phyloP scores from a whole-genome alignment of 805 yeast genomes.

The Pichia thaimueangensis region DNA sequence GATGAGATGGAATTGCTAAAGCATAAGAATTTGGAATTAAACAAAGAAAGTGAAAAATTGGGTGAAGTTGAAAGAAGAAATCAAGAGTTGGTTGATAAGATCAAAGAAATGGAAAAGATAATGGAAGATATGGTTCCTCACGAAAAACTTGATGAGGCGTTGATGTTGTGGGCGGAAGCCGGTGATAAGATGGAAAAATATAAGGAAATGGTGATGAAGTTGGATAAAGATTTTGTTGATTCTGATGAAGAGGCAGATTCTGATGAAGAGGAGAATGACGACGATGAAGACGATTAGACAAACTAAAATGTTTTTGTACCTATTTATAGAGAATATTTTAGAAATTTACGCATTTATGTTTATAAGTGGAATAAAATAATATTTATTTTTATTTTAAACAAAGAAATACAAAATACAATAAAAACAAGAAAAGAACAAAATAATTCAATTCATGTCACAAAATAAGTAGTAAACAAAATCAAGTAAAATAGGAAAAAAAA shows the following conservation, averaged over 20 bases:
- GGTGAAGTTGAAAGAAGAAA: background rate
- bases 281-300: slow-evolving; percentile 3
- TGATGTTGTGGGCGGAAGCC: slow-evolving; percentile 13
- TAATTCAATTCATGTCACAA: no score
- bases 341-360: no score
- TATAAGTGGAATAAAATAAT: no score
- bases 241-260: slow-evolving; percentile 9
- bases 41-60: background rate
- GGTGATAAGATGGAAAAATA: slow-evolving; percentile 13
- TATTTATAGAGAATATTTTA: no score
- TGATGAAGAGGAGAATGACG: slow-evolving; percentile 6
- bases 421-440: no score
- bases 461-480: no score
- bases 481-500: no score
- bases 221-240: slow-evolving; percentile 9
- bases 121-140: slow-evolving; percentile 8
- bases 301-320: no score
- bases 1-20: background rate
- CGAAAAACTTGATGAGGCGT: slow-evolving; percentile 12
- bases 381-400: no score
- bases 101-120: slow-evolving; percentile 5
- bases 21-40: background rate
- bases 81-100: background rate
- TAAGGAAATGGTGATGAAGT: slow-evolving; percentile 3
- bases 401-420: no score